These are phyloP conservation scores for Aotearoamyces nothofagi DNA, from an alignment of 2,329 filamentous ascomycete species.

Conservation along the genomic window DNA sequence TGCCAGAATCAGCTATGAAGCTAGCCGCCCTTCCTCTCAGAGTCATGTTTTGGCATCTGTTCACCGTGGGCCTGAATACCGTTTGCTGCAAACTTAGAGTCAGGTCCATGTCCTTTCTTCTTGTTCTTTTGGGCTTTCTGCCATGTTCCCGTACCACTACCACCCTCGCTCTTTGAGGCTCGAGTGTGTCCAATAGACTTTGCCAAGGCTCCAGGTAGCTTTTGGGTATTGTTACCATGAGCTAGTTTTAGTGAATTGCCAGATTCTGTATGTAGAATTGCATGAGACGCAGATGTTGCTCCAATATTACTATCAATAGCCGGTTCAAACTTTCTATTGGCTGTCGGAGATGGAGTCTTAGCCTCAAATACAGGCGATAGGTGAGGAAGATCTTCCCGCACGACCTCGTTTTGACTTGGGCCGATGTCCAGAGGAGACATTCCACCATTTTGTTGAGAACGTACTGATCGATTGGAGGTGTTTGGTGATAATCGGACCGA, in stretches of 20 bases:
- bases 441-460: slow-evolving; percentile 14
- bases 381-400: slow-evolving; percentile 20
- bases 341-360: slow-evolving; percentile 54
- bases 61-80: slow-evolving; percentile 29
- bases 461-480: slow-evolving; percentile 10
- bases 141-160: slow-evolving; percentile 31
- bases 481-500: slow-evolving; percentile 13
- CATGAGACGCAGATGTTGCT: not conserved
- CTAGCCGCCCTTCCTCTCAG: slow-evolving; percentile 49
- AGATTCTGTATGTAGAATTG: slow-evolving; percentile 11
- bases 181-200: slow-evolving; percentile 38
- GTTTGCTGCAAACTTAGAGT: slow-evolving; percentile 30
- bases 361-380: slow-evolving; percentile 64
- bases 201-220: slow-evolving; percentile 7
- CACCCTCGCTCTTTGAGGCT: slow-evolving; percentile 37
- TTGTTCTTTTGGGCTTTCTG: slow-evolving; percentile 40
- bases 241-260: slow-evolving; percentile 9
- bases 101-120: slow-evolving; percentile 28
- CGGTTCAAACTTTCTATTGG: slow-evolving; percentile 36
- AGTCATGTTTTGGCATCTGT: slow-evolving; percentile 39
- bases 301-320: too few relatives aligned
- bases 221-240: slow-evolving; percentile 23
- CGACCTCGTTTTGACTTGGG: slow-evolving; percentile 9
- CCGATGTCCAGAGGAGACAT: slow-evolving; percentile 18
- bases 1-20: too few relatives aligned